phyloP scores from a whole-genome alignment of 352 stramenopile genomes.

The Phytophthora niederhauseri region DNA sequence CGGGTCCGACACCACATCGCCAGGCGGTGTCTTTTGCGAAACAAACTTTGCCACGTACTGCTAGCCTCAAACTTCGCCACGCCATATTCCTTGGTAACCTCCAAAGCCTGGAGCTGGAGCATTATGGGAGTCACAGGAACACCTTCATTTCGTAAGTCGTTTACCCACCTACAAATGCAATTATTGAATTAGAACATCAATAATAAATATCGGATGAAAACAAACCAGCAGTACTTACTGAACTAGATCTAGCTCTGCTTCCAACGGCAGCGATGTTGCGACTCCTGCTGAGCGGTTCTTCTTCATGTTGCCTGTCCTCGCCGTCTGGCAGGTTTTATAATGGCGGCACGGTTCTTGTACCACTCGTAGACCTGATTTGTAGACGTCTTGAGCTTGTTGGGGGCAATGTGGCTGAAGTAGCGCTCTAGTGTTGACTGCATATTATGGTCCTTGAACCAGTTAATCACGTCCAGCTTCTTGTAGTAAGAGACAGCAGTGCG shows the following conservation, averaged over 20 bases:
- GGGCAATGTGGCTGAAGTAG: background rate
- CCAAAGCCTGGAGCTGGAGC: background rate
- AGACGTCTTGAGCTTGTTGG: background rate
- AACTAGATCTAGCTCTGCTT: background rate
- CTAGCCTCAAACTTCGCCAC: background rate
- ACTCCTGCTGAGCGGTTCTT: background rate
- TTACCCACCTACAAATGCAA: background rate
- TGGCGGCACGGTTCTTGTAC: background rate
- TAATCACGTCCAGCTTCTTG: background rate
- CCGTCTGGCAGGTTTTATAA: background rate
- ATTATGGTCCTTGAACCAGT: background rate
- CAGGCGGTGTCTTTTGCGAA: background rate
- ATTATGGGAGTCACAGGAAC: background rate
- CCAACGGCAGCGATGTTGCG: background rate
- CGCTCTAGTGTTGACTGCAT: background rate
- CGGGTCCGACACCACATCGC: background rate
- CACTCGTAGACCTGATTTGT: background rate
- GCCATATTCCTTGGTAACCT: background rate
- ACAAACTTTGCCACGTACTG: background rate
- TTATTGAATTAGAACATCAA: background rate
- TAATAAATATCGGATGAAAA: background rate
- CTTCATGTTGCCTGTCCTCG: background rate
- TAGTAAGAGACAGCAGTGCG: background rate
- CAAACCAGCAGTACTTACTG: background rate
- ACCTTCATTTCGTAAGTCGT: background rate